Evolutionary conservation across 169 alveolate genomes (phyloP).

Genomic region (Blepharisma undulans): DNA sequence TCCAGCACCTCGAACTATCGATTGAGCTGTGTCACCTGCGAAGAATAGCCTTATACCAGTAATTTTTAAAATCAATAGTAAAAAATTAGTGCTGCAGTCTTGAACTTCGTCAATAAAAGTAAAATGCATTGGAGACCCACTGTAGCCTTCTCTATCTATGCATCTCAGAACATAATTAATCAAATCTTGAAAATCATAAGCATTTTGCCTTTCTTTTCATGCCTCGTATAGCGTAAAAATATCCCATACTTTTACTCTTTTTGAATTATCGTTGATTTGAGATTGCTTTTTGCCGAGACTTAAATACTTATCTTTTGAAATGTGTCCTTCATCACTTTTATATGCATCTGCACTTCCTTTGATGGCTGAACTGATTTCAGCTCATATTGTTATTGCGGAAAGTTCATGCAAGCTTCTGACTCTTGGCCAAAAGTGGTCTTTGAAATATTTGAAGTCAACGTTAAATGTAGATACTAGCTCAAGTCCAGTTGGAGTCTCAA

Average conservation of each 20-base stretch:
- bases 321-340: conserved; percentile 2
- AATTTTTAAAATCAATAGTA: conserved; percentile 41
- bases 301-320: background rate
- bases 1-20: conserved; percentile 85
- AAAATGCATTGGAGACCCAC: conserved; percentile 45
- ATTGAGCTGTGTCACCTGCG: conserved; percentile 86
- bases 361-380: conserved; percentile 71
- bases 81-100: conserved; percentile 52
- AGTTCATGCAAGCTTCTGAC: background rate
- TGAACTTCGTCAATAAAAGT: conserved; percentile 75
- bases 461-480: background rate
- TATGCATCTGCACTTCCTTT: conserved; percentile 64
- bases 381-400: conserved; percentile 68
- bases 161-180: conserved; percentile 50
- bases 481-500: background rate
- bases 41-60: conserved; percentile 61
- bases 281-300: background rate
- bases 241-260: conserved; percentile 38
- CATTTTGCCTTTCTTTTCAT: conserved; percentile 60
- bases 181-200: conserved; percentile 71
- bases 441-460: conserved; percentile 8
- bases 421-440: conserved; percentile 25
- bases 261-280: background rate
- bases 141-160: background rate
- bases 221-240: conserved; percentile 56